Evolutionary conservation across 2,329 filamentous ascomycete genomes (phyloP).

Genomic region (Botryosphaeria agaves): DNA sequence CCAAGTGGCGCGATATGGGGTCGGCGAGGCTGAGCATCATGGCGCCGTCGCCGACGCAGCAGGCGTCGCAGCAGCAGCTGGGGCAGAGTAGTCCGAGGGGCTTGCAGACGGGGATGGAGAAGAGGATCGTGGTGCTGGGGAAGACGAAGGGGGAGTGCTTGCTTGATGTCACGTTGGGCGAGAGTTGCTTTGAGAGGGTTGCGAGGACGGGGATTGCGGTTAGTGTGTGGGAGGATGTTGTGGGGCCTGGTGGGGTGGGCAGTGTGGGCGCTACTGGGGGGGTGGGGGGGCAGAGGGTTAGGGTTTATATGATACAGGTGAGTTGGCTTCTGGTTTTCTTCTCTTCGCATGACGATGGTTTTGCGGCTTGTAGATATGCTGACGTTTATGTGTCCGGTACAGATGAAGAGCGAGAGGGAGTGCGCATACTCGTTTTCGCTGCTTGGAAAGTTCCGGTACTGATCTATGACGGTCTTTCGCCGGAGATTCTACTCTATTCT

Average conservation of each 20-base stretch:
- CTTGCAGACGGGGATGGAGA: slow-evolving; percentile 45
- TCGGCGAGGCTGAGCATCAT: slow-evolving; percentile 71
- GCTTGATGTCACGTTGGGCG: slow-evolving; percentile 70
- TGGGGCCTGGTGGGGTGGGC: slow-evolving; percentile 37
- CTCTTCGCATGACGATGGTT: not conserved
- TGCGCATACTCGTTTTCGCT: slow-evolving; percentile 30
- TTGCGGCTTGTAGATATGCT: slow-evolving; percentile 1
- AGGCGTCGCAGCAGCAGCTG: slow-evolving; percentile 10
- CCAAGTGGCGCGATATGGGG: slow-evolving; percentile 85
- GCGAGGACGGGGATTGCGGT: slow-evolving; percentile 77
- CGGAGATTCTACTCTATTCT: no score
- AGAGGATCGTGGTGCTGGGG: slow-evolving; percentile 64
- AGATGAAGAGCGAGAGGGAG: slow-evolving; percentile 28
- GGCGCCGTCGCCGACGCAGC: slow-evolving; percentile 32
- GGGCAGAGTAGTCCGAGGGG: slow-evolving; percentile 15
- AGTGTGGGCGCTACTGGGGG: slow-evolving; percentile 41
- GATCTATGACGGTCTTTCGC: slow-evolving; percentile 4
- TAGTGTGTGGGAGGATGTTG: slow-evolving; percentile 59
- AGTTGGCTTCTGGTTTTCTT: slow-evolving; percentile 8
- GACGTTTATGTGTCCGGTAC: slow-evolving; percentile 4
- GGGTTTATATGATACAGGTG: slow-evolving; percentile 47
- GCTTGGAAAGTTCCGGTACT: slow-evolving; percentile 32
- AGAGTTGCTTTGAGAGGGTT: slow-evolving; percentile 69
- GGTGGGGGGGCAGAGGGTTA: slow-evolving; percentile 34
- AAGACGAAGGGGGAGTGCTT: slow-evolving; percentile 51